These are phyloP conservation scores for Yarrowia alimentaria DNA, from an alignment of 805 yeast genomes.

Conservation along the genomic window DNA sequence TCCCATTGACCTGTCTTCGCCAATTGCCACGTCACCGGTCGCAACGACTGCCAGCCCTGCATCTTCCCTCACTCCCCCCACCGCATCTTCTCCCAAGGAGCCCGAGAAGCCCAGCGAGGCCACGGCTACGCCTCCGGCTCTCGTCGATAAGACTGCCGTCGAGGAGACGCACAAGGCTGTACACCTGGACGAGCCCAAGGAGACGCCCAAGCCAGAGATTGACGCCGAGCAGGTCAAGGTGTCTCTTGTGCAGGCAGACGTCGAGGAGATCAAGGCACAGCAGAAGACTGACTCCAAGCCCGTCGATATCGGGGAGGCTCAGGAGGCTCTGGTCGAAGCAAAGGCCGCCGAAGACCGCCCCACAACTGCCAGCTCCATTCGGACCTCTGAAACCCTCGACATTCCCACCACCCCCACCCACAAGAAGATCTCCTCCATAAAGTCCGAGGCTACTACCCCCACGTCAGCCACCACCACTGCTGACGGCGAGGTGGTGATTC, in stretches of 20 bases:
- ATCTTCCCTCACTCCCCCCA: no score
- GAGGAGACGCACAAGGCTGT: background rate
- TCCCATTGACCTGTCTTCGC: constrained; percentile 11
- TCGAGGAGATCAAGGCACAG: constrained; percentile 1
- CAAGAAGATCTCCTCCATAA: no score
- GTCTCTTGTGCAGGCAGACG: constrained; percentile 5
- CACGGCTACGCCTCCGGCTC: no score
- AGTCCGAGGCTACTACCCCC: background rate
- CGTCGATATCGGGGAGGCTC: background rate
- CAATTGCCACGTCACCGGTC: constrained; percentile 5
- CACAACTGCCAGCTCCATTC: background rate
- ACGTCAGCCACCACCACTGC: constrained; percentile 5
- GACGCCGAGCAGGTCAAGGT: constrained; percentile 1
- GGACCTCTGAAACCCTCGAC: background rate
- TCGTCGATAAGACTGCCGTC: constrained; percentile 7
- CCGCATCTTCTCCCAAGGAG: no score
- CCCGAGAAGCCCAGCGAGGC: no score
- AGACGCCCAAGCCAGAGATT: background rate
- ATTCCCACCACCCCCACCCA: background rate
- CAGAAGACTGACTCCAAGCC: background rate
- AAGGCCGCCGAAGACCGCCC: background rate
- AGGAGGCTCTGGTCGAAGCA: constrained; percentile 6
- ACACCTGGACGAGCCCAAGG: background rate
- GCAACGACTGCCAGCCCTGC: background rate
- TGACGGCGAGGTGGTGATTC: constrained; percentile 1